phyloP scores from a whole-genome alignment of 2,329 filamentous ascomycete species.

The Alternaria novae-zelandiae region DNA sequence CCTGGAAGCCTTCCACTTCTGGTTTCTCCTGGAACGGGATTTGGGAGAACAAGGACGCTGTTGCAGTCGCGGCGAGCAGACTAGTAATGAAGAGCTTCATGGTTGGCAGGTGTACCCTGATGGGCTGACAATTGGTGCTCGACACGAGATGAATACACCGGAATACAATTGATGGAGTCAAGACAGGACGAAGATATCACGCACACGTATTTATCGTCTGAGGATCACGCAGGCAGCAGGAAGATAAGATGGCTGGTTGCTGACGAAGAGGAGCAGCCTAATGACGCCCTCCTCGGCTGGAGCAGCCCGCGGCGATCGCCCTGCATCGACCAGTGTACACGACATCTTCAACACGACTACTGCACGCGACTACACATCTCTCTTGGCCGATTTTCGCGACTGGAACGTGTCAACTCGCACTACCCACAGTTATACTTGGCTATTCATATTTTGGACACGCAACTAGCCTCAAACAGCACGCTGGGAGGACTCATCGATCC shows the following conservation, averaged over 20 bases:
- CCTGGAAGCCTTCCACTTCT: slow-evolving; percentile 37
- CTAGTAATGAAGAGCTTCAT: slow-evolving; percentile 25
- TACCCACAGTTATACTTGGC: neutral
- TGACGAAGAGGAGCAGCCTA: neutral
- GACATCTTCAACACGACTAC: neutral
- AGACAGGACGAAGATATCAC: neutral
- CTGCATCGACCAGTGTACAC: neutral
- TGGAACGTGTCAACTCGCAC: slow-evolving; percentile 10
- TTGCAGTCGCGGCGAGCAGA: slow-evolving; percentile 12
- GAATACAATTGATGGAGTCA: neutral
- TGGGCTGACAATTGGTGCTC: neutral
- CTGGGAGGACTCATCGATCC: neutral
- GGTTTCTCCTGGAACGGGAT: slow-evolving; percentile 38
- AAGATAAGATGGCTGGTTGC: neutral
- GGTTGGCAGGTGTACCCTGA: slow-evolving; percentile 1
- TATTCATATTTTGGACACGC: neutral
- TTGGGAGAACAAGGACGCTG: slow-evolving; percentile 28
- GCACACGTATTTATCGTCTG: neutral
- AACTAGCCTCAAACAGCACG: neutral
- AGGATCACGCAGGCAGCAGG: neutral
- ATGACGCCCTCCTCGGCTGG: slow-evolving; percentile 6
- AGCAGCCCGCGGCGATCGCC: slow-evolving; percentile 4
- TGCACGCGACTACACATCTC: slow-evolving; percentile 11
- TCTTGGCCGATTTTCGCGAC: slow-evolving; percentile 2
- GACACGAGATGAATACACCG: neutral